Base-by-base conservation (phyloP, 2,329 filamentous ascomycete species). In the Dryadomyces quercivorus region DNA sequence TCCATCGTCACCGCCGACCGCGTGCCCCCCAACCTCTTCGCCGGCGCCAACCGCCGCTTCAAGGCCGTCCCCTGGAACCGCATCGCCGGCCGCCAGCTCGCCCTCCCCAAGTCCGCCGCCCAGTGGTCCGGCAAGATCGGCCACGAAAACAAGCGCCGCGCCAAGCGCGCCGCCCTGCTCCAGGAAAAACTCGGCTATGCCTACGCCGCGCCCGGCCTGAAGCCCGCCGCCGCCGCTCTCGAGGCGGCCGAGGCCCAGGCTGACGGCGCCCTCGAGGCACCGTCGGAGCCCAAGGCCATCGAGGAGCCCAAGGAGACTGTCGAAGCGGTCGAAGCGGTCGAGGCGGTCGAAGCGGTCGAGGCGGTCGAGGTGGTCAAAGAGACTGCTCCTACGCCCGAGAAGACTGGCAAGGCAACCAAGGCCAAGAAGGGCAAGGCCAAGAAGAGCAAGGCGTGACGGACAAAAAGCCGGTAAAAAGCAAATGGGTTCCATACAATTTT, bases 1-100 rank as follows among this genome's bases (percentile, higher is more conserved):
- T 53, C 55, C 56, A 55, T 61, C 22, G 79, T 96, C 3, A 81
- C 87, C 5, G 73, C 81, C 55, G 88, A 87, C 57, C 83, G 91
- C 65, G 79, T 96, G 4, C 81, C 88, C 4, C 73, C 81, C 22
- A 78, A 88, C 58, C 74, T 96, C 53, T 97, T 90, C 81, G 90
- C 93, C 72, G 90, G 90, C 42, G 88, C 90, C 63, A 92, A 94
- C 70, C 83, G 82, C 64, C 85, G 91, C 55, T 96, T 93, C 77
- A 95, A 95, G 76, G 56, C 53, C 59, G 82, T 92, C 13, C 92
- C 93, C 20, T 85, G 88, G 77, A 93, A 90, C 71, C 87, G 87
- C 72, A 85, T 97, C 67, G 86, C 86, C 57, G 88, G 88, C 51
- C 76, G 82, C 62, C 78, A 81, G 62, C 76, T 97, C 60, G 82